Evolutionary conservation across 768 basidiomycete species (phyloP).

Genomic region (Calvatia gigantea): DNA sequence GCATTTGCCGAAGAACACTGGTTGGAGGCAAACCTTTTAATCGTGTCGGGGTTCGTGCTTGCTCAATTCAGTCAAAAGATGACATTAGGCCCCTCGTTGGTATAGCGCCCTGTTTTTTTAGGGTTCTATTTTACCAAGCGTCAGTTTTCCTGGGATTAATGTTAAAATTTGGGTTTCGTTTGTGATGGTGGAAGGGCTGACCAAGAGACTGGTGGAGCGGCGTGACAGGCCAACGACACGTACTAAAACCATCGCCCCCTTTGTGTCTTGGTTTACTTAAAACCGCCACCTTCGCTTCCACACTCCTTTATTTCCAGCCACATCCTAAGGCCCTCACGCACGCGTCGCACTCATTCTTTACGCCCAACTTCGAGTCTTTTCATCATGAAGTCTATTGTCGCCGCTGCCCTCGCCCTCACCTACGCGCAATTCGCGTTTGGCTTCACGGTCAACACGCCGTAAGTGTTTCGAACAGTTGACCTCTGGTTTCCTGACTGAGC

Average conservation of each 20-base stretch:
- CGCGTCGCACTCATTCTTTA: conserved; percentile 9
- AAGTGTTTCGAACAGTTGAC: conserved; percentile 25
- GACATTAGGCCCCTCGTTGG: not conserved
- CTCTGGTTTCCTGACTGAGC: not conserved
- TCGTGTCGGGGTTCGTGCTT: too few species aligned
- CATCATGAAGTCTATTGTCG: conserved; percentile 35
- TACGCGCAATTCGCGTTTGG: conserved; percentile 32
- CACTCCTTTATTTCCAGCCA: conserved; percentile 10
- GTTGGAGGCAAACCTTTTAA: too few species aligned
- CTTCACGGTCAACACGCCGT: conserved; percentile 71
- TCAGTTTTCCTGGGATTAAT: too few species aligned
- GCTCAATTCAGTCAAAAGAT: not conserved
- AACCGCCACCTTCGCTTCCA: conserved; percentile 12
- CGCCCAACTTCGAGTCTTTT: conserved; percentile 10
- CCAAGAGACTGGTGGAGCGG: conserved; percentile 17
- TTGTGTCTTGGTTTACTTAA: conserved; percentile 9
- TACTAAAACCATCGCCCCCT: conserved; percentile 20
- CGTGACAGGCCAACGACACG: conserved; percentile 20
- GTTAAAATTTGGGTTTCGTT: not conserved
- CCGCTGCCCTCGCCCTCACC: conserved; percentile 32
- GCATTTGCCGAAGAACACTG: too few species aligned
- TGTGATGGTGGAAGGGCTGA: not conserved
- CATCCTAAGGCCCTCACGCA: conserved; percentile 12
- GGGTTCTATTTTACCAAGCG: not conserved
- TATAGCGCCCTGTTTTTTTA: not conserved